Evolutionary conservation across 371 early-diverging fungal species (phyloP), one percentile per base, ranked within the genome.

Genomic region (Dichotomocladium elegans): DNA sequence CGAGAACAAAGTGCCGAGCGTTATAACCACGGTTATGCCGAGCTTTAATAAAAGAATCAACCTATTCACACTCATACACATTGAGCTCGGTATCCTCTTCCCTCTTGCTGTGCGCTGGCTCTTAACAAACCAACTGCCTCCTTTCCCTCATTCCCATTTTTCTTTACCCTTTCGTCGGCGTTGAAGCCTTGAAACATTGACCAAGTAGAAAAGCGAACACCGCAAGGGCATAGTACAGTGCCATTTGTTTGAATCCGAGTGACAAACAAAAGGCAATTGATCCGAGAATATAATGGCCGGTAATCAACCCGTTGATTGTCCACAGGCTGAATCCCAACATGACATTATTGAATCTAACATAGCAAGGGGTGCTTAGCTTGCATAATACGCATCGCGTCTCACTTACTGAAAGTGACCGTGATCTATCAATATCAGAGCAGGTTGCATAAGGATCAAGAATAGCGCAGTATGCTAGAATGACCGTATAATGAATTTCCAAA

Each of bases 211-310:
- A 95, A 15, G 83, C 82, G 65, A 98, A 98, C 1, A 98, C 75
- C 0, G 95, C 89, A 0, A 93, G 83, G 0, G 98, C 80, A 68
- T 87, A 96, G 63, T 93, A 98, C 12, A 98, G 73, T 0, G 94
- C 91, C 98, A 98, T 98, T 57, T 96, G 96, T 68, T 98, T 98
- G 62, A 94, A 98, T 43, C 80, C 72, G 24, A 98, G 64, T 0
- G 95, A 76, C 10, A 88, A 66, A 54, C 88, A 89, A 61, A 96
- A 98, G 24, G 77, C 71, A 0, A 94, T 49, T 11, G 88, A 80
- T 30, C 95, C 95, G 1, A 85, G 35, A 2, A 91, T 57, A 57
- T 84, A 84, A 25, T 69, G 79, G 15, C 78, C 72, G 9, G 63
- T 64, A 29, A 80, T 51, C 41, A 93, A 88, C 29, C 79, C 80